These are phyloP conservation scores for Aspergillaceae sp. DNA, from an alignment of 2,329 filamentous ascomycete genomes.

Conservation along the genomic window DNA sequence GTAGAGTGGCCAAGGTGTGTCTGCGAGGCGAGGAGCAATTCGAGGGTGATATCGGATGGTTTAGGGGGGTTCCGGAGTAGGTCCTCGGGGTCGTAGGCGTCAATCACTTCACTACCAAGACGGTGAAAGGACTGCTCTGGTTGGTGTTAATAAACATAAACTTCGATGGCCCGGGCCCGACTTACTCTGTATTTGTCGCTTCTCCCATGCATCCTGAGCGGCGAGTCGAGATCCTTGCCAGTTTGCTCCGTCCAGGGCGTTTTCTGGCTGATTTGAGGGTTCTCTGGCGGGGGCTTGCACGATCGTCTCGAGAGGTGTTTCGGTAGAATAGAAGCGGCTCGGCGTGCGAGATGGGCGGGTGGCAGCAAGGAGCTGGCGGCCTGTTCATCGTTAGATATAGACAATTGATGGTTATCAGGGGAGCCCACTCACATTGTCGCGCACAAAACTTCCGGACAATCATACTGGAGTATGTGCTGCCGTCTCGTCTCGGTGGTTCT, in stretches of 20 bases:
- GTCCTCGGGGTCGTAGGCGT: constrained; percentile 25
- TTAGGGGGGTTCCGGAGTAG: constrained; percentile 60
- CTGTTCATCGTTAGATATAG: constrained; percentile 9
- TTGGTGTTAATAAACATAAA: background rate
- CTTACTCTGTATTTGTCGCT: constrained; percentile 18
- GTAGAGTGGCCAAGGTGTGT: constrained; percentile 85
- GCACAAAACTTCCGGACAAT: constrained; percentile 33
- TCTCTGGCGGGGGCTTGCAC: constrained; percentile 12
- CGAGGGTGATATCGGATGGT: constrained; percentile 75
- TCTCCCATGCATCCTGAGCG: constrained; percentile 9
- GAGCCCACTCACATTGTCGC: constrained; percentile 31
- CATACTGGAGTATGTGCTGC: constrained; percentile 23
- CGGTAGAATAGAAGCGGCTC: constrained; percentile 27
- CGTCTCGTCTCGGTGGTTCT: background rate
- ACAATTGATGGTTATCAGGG: background rate
- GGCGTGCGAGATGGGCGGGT: constrained; percentile 24
- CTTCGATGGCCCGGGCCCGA: background rate
- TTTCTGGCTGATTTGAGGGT: constrained; percentile 6
- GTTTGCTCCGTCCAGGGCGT: background rate
- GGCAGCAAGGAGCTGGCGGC: constrained; percentile 29
- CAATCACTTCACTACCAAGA: constrained; percentile 22
- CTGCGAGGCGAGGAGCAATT: constrained; percentile 80
- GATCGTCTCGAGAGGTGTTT: constrained; percentile 18
- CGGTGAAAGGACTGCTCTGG: constrained; percentile 24
- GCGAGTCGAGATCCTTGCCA: constrained; percentile 2